Conservation (phyloP, 2,329 filamentous ascomycete genomes). For the Cryphonectria carpinicola region DNA sequence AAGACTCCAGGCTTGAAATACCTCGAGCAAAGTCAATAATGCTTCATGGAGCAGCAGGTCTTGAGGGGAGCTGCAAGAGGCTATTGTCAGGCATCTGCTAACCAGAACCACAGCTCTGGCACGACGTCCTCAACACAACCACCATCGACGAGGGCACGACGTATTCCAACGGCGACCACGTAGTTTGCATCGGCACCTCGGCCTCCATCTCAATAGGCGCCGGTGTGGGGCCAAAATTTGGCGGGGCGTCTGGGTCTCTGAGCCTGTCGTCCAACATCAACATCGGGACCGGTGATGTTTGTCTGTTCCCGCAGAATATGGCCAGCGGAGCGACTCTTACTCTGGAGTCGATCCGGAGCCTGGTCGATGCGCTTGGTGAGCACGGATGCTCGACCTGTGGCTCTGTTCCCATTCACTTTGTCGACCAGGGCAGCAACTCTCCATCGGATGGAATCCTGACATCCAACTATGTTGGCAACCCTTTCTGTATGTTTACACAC, state of each 20-base stretch:
- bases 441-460: slow-evolving; percentile 1
- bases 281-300: neutral
- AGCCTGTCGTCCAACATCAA: neutral
- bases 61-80: neutral
- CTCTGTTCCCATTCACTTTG: slow-evolving; percentile 8
- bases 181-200: slow-evolving; percentile 7
- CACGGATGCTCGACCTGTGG: neutral
- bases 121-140: slow-evolving; percentile 6
- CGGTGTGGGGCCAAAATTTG: neutral
- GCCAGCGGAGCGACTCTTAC: neutral
- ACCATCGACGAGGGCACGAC: neutral
- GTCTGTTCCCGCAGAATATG: slow-evolving; percentile 4
- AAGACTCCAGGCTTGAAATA: no score
- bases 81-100: neutral
- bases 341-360: slow-evolving; percentile 2
- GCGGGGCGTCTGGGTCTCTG: neutral
- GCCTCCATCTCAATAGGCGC: slow-evolving; percentile 2
- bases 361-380: slow-evolving; percentile 1
- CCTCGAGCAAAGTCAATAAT: neutral
- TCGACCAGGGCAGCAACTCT: slow-evolving; percentile 11
- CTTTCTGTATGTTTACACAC: slow-evolving; percentile 2
- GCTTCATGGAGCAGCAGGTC: neutral
- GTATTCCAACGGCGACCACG: slow-evolving; percentile 9
- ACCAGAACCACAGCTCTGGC: neutral
- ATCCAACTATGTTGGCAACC: slow-evolving; percentile 4